Percentiles rank a stretch among this genome's conserved stretches.
phyloP scores from a whole-genome alignment of 345 rosid genomes.

The Zanthoxylum bungeanum region DNA sequence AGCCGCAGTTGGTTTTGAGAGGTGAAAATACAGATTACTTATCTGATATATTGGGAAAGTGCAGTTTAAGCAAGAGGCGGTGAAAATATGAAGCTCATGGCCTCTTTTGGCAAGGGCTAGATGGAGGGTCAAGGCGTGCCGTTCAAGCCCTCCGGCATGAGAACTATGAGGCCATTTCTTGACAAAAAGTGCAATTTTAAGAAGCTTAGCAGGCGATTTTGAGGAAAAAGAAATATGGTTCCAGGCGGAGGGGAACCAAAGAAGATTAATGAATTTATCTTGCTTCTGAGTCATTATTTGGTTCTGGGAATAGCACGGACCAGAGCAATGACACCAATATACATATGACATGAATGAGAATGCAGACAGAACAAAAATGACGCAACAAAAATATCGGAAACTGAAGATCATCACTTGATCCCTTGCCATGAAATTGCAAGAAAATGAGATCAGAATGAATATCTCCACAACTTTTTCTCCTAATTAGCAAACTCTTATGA shows the following conservation, averaged over 20 bases:
- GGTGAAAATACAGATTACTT: constrained; percentile 59
- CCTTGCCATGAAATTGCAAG: constrained; percentile 43
- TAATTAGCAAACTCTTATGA: neutral
- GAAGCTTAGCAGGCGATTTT: constrained; percentile 34
- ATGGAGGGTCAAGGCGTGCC: constrained; percentile 85
- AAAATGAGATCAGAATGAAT: constrained; percentile 12
- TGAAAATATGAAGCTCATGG: constrained; percentile 89
- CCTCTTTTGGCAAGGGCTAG: constrained; percentile 79
- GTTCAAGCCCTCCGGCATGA: constrained; percentile 83
- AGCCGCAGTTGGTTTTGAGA: constrained; percentile 64
- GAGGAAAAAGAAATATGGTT: constrained; percentile 55
- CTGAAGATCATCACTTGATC: constrained; percentile 36
- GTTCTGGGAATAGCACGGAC: constrained; percentile 33
- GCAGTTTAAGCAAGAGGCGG: constrained; percentile 45
- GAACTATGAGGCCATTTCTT: constrained; percentile 90
- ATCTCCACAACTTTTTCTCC: neutral
- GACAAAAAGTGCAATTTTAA: constrained; percentile 79
- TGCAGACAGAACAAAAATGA: constrained; percentile 40
- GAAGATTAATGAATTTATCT: constrained; percentile 53
- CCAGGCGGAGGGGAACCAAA: constrained; percentile 64
- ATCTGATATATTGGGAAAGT: constrained; percentile 50
- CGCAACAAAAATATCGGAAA: constrained; percentile 50
- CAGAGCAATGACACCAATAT: constrained; percentile 43
- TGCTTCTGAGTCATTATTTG: constrained; percentile 22
- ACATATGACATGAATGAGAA: constrained; percentile 57